phyloP scores from a whole-genome alignment of 2,329 filamentous ascomycete species.

The Knufia petricola region DNA sequence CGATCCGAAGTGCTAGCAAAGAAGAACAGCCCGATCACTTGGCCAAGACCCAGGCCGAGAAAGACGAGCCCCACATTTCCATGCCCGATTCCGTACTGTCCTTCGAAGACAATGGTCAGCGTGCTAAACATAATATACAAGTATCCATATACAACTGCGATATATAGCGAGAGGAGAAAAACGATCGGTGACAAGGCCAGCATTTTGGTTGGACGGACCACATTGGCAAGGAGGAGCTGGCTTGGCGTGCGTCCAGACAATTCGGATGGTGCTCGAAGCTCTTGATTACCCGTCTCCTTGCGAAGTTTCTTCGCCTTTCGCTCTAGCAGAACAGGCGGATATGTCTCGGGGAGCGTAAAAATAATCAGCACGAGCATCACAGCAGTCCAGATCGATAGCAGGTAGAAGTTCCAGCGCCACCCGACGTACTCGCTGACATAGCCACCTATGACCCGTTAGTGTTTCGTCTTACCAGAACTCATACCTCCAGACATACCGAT shows the following conservation, averaged over 20 bases:
- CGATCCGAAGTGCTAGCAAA: conserved; percentile 52
- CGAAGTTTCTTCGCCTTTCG: conserved; percentile 62
- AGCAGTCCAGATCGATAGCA: conserved; percentile 67
- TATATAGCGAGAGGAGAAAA: conserved; percentile 73
- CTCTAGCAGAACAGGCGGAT: conserved; percentile 67
- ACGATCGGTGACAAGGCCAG: conserved; percentile 79
- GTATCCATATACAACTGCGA: conserved; percentile 62
- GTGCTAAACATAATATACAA: conserved; percentile 46
- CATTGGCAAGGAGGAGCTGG: conserved; percentile 63
- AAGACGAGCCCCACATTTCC: conserved; percentile 46
- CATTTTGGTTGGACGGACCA: conserved; percentile 75
- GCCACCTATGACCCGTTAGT: conserved; percentile 55
- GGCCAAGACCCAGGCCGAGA: conserved; percentile 46
- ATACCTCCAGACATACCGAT: conserved; percentile 31
- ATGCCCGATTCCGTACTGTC: conserved; percentile 66
- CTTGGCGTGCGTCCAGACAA: conserved; percentile 60
- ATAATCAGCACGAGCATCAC: conserved; percentile 65
- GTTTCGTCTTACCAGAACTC: conserved; percentile 35
- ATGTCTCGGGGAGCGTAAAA: conserved; percentile 86
- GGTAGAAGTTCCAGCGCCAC: conserved; percentile 82
- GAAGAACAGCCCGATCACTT: conserved; percentile 78
- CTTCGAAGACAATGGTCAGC: conserved; percentile 60
- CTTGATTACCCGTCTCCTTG: conserved; percentile 54
- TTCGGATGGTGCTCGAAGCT: conserved; percentile 70
- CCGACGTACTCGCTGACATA: conserved; percentile 60